phyloP scores from a whole-genome alignment of 495 filamentous ascomycete genomes.

The Rusavskia elegans region DNA sequence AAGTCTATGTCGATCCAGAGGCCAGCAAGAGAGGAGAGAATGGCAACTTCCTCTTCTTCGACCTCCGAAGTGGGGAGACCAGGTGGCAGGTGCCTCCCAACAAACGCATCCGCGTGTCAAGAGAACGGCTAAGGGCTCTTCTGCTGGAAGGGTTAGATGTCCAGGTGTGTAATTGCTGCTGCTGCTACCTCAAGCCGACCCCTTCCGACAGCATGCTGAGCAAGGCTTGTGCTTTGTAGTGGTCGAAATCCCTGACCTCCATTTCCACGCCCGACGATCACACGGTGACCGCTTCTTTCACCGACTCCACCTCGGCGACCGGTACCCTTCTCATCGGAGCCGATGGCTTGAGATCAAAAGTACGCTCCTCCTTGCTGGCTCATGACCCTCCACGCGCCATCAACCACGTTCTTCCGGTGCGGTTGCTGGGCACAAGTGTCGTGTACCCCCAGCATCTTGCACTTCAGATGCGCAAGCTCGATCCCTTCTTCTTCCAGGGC shows the following conservation, averaged over 20 bases:
- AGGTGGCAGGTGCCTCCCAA: slow-evolving; percentile 31
- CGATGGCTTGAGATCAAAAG: slow-evolving; percentile 36
- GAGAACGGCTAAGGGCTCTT: slow-evolving; percentile 30
- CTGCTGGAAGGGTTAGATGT: slow-evolving; percentile 33
- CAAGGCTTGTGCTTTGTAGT: slow-evolving; percentile 10
- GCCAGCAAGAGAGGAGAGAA: slow-evolving; percentile 25
- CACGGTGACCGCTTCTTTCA: slow-evolving; percentile 20
- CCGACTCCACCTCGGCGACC: slow-evolving; percentile 29
- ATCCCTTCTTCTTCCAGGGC: slow-evolving; percentile 47
- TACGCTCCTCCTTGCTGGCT: slow-evolving; percentile 21
- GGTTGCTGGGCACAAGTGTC: slow-evolving; percentile 30
- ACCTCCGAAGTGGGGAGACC: slow-evolving; percentile 31
- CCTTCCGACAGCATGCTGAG: background rate
- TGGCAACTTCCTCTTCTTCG: slow-evolving; percentile 37
- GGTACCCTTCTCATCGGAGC: slow-evolving; percentile 38
- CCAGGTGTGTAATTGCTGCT: slow-evolving; percentile 14
- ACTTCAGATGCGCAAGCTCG: slow-evolving; percentile 28
- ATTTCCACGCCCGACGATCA: slow-evolving; percentile 15
- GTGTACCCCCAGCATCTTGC: slow-evolving; percentile 25
- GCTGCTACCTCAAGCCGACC: too few relatives aligned
- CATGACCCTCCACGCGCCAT: slow-evolving; percentile 14
- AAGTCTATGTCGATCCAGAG: slow-evolving; percentile 34
- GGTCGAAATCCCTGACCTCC: slow-evolving; percentile 26
- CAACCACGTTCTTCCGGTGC: slow-evolving; percentile 28
- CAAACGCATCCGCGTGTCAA: slow-evolving; percentile 31